Base-by-base conservation (phyloP, 371 early-diverging fungal species). In the Rhizopus sp. region DNA sequence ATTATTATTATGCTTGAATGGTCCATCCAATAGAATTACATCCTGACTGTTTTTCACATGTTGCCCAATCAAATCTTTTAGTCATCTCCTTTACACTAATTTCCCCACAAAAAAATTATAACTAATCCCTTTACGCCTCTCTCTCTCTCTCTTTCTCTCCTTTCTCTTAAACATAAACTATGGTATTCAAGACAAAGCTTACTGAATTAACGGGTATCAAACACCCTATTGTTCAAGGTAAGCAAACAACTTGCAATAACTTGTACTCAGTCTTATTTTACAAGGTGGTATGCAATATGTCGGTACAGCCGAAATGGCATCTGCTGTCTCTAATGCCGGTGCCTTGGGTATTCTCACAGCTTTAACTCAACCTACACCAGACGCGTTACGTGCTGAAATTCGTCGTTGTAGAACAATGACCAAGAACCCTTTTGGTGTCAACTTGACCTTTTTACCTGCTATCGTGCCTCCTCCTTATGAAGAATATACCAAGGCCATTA, bases 251-350 rank as follows among this genome's bases (percentile, higher is more conserved):
- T n/a, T n/a, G 13, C 15, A 15, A 15, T n/a, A n/a, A 41, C 15
- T n/a, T 41, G 41, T n/a, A n/a, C 15, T 3, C 13, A 3, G 10
- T 29, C 30, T 32, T 1, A 29, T 13, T 31, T 33, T 34, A 16
- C 3, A 23, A 65, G 68, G 68, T 60, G 68, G 68, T 47, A 68
- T 68, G 68, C 68, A 68, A 55, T 60, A 60, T 34, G 88, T 91
- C 37, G 92, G 92, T 41, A 82, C 83, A 0, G 89, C 89, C 33
- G 92, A 89, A 59, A 73, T 89, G 62, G 92, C 87, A 8, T 79
- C 86, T 44, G 92, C 98, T 60, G 95, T 98, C 42, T 95, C 95
- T 35, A 98, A 98, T 78, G 98, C 97, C 52, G 98, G 98, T 51
- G 95, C 93, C 33, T 92, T 95, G 64, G 98, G 98, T 45, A 89